A percentile compares a stretch with the other conserved stretches of the same genome.
These are phyloP conservation scores for Sclerotiophoma versabilis DNA, from an alignment of 2,329 filamentous ascomycete genomes.

Conservation along the genomic window DNA sequence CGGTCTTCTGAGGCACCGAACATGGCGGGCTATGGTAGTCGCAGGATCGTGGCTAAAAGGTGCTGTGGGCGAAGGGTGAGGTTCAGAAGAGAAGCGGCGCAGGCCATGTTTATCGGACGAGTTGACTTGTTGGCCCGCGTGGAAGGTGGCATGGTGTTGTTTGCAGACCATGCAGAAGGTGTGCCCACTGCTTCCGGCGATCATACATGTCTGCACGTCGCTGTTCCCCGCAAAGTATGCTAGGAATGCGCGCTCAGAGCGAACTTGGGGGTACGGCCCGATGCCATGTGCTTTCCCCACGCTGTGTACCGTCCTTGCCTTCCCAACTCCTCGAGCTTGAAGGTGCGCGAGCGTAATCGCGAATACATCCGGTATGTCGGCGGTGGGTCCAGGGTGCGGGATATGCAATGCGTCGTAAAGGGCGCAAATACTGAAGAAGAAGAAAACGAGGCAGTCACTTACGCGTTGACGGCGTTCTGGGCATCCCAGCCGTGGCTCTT, in stretches of 20 bases:
- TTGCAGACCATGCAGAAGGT: conserved; percentile 9
- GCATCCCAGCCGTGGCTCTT: conserved; percentile 57
- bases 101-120: conserved; percentile 13
- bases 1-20: conserved; percentile 46
- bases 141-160: conserved; percentile 16
- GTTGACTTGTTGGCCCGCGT: not conserved
- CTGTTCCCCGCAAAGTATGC: not conserved
- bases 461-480: conserved; percentile 56
- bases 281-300: conserved; percentile 8
- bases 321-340: not conserved
- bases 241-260: conserved; percentile 9
- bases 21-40: conserved; percentile 25
- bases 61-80: conserved; percentile 14
- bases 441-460: conserved; percentile 38
- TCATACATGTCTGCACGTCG: not conserved
- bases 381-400: not conserved
- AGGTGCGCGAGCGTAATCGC: not conserved
- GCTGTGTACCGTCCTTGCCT: conserved; percentile 1
- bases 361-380: not conserved
- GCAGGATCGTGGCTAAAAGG: conserved; percentile 9
- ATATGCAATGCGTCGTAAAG: not conserved
- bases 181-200: conserved; percentile 9
- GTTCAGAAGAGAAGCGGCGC: conserved; percentile 1
- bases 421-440: not conserved
- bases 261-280: not conserved